These are phyloP conservation scores for Cardamine resedifolia DNA, from an alignment of 345 rosid species.

Conservation along the genomic window DNA sequence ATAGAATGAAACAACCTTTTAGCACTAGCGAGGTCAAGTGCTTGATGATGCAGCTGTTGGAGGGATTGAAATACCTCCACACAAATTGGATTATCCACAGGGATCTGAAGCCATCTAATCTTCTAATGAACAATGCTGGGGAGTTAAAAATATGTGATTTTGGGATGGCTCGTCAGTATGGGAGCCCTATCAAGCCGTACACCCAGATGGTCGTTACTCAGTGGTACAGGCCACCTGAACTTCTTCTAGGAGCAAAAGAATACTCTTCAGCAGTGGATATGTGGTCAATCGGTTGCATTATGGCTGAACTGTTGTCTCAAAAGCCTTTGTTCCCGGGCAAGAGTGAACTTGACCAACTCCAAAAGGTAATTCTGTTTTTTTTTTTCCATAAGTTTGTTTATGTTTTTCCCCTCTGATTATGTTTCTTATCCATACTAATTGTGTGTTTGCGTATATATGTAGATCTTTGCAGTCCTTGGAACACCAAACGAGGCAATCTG, in stretches of 20 bases:
- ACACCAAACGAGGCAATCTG: conserved; percentile 69
- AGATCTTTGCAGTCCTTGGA: conserved; percentile 79
- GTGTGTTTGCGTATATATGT: not conserved
- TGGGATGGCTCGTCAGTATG: conserved; percentile 85
- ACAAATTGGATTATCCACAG: conserved; percentile 93
- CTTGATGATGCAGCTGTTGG: conserved; percentile 81
- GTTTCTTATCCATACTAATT: conserved; percentile 1
- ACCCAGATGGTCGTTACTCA: conserved; percentile 74
- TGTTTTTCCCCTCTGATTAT: not conserved
- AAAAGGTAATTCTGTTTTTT: conserved; percentile 50
- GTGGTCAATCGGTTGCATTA: conserved; percentile 95
- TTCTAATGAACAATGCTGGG: conserved; percentile 75
- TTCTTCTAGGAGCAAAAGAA: conserved; percentile 68
- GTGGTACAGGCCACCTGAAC: conserved; percentile 94
- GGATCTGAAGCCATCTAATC: conserved; percentile 87
- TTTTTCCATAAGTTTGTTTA: not conserved
- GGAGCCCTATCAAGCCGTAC: conserved; percentile 82
- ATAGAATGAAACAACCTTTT: conserved; percentile 64
- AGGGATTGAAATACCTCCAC: conserved; percentile 80
- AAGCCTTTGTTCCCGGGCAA: conserved; percentile 76
- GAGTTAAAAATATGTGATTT: conserved; percentile 83
- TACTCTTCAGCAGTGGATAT: conserved; percentile 89
- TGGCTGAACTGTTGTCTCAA: conserved; percentile 80
- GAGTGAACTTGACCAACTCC: conserved; percentile 67
- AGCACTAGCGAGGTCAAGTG: conserved; percentile 92